Base-by-base conservation (phyloP, 2,329 filamentous ascomycete species). In the Fusarium camptoceras region DNA sequence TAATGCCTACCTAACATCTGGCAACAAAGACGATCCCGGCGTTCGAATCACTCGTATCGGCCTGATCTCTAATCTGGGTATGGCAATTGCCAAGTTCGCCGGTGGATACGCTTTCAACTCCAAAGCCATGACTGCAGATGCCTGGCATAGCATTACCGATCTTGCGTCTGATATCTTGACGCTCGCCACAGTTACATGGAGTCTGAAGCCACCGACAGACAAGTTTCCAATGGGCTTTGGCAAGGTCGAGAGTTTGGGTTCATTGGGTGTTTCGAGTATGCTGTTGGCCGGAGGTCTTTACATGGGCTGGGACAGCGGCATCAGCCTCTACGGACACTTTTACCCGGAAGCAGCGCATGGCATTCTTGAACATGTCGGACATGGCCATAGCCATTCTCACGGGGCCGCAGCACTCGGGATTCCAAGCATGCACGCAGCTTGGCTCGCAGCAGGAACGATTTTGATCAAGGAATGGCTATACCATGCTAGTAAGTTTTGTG, bases 401-500 rank as follows among this genome's bases (percentile, higher is more conserved):
- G 83, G 80, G 43, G 74, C 77, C 18, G 69, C 77, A 22, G 76
- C 76, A 28, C 71, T 81, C 14, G 86, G 86, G 58, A 82, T 87
- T 3, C 96, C 96, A 0, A 97, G 93, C 79, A 87, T 99, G 71
- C 94, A 98, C 79, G 96, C 96, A 24, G 95, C 93, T 10, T 99
- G 96, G 96, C 83, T 99, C 64, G 95, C 96, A 37, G 92, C 89
- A 42, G 95, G 93, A 22, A 97, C 94, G 3, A 96, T 99, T 60
- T 81, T 94, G 27, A 84, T 98, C 75, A 99, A 99, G 82, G 96
- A 99, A 81, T 99, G 94, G 93, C 84, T 99, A 27, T 99, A 98
- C 78, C 91, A 92, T 84, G 94, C 95, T 70, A 99, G 95, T 96
- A 89, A 85, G 92, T 88, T n/a, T 48, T 14, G 14, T 41, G 18